phyloP scores from a whole-genome alignment of 768 basidiomycete genomes.

The Rhizopogon salebrosus region DNA sequence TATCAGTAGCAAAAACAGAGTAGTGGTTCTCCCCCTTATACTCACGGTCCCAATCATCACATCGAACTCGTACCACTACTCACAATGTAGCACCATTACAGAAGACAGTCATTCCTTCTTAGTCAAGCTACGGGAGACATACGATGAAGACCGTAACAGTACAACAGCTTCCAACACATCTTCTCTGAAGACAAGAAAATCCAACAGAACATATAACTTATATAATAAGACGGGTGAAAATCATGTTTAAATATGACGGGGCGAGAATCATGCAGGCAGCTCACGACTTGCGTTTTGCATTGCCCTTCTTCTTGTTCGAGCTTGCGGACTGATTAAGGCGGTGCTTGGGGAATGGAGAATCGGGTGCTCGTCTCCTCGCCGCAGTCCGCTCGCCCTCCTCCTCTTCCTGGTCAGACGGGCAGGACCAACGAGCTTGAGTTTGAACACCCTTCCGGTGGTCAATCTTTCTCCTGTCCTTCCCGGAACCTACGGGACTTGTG shows the following conservation, averaged over 20 bases:
- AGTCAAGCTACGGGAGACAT: no score
- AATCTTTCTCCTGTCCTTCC: conserved; percentile 9
- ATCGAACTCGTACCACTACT: no score
- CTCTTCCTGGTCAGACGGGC: conserved; percentile 11
- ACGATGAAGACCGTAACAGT: not conserved
- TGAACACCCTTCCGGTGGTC: conserved; percentile 1
- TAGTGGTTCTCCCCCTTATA: no score
- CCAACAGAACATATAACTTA: not conserved
- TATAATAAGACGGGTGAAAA: not conserved
- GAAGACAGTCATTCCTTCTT: no score
- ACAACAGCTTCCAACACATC: not conserved
- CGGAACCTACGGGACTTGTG: conserved; percentile 10
- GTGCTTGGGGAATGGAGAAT: conserved; percentile 14
- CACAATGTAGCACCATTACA: no score
- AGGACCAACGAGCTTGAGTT: not conserved
- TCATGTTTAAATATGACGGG: not conserved
- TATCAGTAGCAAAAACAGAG: no score
- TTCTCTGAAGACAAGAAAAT: not conserved
- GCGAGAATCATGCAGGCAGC: no score
- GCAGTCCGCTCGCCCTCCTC: conserved; percentile 6
- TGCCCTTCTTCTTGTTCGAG: not conserved
- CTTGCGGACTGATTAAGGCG: not conserved
- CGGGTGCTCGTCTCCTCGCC: conserved; percentile 22
- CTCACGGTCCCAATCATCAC: no score
- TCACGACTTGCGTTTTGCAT: not conserved